A percentile compares a stretch with the other conserved stretches of the same genome.
Evolutionary conservation across 768 basidiomycete species (phyloP).

Genomic region (Trametes sanguinea): DNA sequence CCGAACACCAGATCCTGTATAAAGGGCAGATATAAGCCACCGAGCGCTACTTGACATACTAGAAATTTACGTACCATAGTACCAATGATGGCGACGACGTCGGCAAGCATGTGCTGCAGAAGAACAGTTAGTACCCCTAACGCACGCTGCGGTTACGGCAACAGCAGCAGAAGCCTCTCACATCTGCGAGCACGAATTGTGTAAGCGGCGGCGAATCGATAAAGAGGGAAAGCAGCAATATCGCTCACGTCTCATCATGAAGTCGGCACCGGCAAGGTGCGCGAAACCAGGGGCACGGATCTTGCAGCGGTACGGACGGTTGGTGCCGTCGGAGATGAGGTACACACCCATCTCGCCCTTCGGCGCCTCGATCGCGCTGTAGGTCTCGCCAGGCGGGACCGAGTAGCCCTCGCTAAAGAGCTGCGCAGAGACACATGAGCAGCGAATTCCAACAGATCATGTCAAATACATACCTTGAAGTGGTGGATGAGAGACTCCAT

Average conservation of each 20-base stretch:
- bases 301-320: conserved; percentile 95
- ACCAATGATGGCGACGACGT: conserved; percentile 96
- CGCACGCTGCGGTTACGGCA: conserved; percentile 1
- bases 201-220: conserved; percentile 18
- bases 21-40: neutral
- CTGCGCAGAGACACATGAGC: conserved; percentile 40
- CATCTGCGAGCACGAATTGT: conserved; percentile 34
- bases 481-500: conserved; percentile 99
- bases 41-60: conserved; percentile 1
- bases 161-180: conserved; percentile 28
- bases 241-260: conserved; percentile 91
- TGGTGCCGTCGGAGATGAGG: conserved; percentile 96
- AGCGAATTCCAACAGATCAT: too few species aligned
- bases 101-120: conserved; percentile 81
- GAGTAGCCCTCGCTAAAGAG: conserved; percentile 96
- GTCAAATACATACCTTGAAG: conserved; percentile 69
- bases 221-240: conserved; percentile 16
- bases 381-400: conserved; percentile 95
- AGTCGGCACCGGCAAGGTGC: conserved; percentile 93
- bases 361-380: conserved; percentile 96
- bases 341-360: conserved; percentile 99
- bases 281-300: conserved; percentile 97
- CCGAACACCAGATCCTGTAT: conserved; percentile 88
- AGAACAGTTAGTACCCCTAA: conserved; percentile 18
- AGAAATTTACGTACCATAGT: conserved; percentile 72